phyloP scores from a whole-genome alignment of 202 grass and related monocot genomes.

The Setaria viridis region DNA sequence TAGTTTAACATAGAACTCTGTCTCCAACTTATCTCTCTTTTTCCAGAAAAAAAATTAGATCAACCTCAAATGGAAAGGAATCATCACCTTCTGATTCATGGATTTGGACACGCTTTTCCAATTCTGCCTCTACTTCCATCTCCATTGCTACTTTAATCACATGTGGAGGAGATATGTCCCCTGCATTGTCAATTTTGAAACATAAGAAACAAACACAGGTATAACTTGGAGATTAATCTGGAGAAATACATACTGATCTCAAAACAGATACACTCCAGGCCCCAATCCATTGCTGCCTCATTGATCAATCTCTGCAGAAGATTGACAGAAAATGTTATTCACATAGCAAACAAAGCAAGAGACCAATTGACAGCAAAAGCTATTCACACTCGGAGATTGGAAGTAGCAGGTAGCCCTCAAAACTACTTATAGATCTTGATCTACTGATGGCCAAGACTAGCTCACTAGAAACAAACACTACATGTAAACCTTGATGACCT shows the following conservation, averaged over 20 bases:
- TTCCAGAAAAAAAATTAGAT: neutral
- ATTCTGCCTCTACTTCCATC: constrained; percentile 96
- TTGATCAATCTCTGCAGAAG: constrained; percentile 82
- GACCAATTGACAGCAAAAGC: too few species aligned
- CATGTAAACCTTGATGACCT: too few species aligned
- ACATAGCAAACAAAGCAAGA: too few species aligned
- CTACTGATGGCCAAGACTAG: too few species aligned
- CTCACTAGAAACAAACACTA: too few species aligned
- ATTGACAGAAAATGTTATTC: too few species aligned
- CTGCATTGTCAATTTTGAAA: constrained; percentile 41
- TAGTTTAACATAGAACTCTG: too few species aligned
- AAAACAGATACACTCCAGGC: constrained; percentile 87
- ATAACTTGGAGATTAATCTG: constrained; percentile 9
- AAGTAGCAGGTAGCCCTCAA: too few species aligned
- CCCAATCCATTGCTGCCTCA: constrained; percentile 84
- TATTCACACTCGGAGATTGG: too few species aligned
- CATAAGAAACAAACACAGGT: constrained; percentile 13
- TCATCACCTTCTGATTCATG: constrained; percentile 98
- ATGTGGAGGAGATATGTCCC: constrained; percentile 84
- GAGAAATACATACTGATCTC: constrained; percentile 71
- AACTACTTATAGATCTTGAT: too few species aligned
- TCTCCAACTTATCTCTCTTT: neutral
- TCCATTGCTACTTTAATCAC: constrained; percentile 88
- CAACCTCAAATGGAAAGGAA: neutral
- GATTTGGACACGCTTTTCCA: constrained; percentile 75